These are phyloP conservation scores for Beta corolliflora DNA, from an alignment of 179 eudicot species.

Conservation along the genomic window DNA sequence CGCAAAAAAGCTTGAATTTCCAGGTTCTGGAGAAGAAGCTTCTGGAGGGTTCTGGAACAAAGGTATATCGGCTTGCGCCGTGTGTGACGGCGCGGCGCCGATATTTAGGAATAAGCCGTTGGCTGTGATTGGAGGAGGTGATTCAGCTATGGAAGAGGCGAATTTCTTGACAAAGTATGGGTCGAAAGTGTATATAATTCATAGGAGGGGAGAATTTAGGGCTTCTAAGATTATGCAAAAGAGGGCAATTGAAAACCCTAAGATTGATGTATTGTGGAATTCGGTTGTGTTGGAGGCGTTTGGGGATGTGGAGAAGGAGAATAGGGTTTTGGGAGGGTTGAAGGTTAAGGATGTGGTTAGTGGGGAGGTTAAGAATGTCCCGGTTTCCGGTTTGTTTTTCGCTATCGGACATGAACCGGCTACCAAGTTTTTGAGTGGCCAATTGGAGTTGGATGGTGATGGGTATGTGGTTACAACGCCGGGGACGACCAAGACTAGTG, in stretches of 20 bases:
- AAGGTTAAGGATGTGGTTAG: too few relatives aligned
- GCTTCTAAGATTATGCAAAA: conserved; percentile 97
- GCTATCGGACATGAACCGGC: conserved; percentile 12
- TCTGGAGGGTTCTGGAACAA: conserved; percentile 61
- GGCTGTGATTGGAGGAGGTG: conserved; percentile 96
- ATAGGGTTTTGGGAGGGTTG: too few relatives aligned
- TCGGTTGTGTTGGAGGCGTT: too few relatives aligned
- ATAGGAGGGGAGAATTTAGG: conserved; percentile 73
- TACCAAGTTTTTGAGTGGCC: too few relatives aligned
- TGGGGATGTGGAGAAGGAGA: too few relatives aligned
- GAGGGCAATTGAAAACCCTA: conserved; percentile 65
- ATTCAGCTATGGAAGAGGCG: conserved; percentile 98
- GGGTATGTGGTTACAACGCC: conserved; percentile 82
- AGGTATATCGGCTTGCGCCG: conserved; percentile 97
- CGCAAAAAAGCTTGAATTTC: conserved; percentile 38
- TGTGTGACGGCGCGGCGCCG: conserved; percentile 96
- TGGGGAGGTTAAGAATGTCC: too few relatives aligned
- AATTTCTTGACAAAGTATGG: conserved; percentile 79
- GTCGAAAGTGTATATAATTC: conserved; percentile 83
- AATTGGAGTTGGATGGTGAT: conserved; percentile 66
- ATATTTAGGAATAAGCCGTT: conserved; percentile 72
- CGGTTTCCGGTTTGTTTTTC: conserved; percentile 18
- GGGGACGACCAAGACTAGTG: conserved; percentile 79
- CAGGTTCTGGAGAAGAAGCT: conserved; percentile 31
- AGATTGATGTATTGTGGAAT: conserved; percentile 3